Evolutionary conservation across 2,329 filamentous ascomycete genomes (phyloP).

Genomic region (Ophiostoma australiae): DNA sequence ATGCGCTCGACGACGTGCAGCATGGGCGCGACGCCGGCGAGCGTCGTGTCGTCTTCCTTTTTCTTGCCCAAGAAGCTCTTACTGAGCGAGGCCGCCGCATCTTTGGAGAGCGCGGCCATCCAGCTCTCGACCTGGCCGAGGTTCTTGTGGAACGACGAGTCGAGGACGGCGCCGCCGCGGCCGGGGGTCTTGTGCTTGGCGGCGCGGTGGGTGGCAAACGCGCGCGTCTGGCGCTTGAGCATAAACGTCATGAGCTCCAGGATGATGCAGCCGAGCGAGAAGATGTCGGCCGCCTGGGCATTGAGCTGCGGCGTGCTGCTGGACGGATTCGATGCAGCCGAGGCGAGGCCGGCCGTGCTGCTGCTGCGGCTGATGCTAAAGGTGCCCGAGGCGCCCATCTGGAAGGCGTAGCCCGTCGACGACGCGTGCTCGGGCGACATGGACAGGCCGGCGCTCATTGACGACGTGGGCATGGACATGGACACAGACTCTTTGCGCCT

Average conservation of each 20-base stretch:
- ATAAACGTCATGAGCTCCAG: constrained; percentile 66
- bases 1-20: constrained; percentile 51
- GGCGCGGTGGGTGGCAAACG: constrained; percentile 62
- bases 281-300: constrained; percentile 62
- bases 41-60: constrained; percentile 39
- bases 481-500: not conserved
- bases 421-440: constrained; percentile 34
- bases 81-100: constrained; percentile 39
- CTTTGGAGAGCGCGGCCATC: constrained; percentile 58
- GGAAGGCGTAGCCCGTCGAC: constrained; percentile 9
- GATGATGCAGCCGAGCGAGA: constrained; percentile 67
- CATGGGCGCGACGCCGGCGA: constrained; percentile 49
- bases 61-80: constrained; percentile 27
- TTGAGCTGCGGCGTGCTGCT: constrained; percentile 38
- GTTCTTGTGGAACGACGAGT: constrained; percentile 69
- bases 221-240: constrained; percentile 60
- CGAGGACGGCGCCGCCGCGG: constrained; percentile 56
- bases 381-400: constrained; percentile 31
- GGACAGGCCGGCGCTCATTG: constrained; percentile 24
- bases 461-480: no score
- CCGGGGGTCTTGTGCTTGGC: constrained; percentile 58
- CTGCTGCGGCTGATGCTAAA: constrained; percentile 38
- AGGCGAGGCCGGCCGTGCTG: not conserved
- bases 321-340: constrained; percentile 24
- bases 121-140: constrained; percentile 63